Percentiles rank a stretch among this genome's conserved stretches.
phyloP scores from a whole-genome alignment of 805 yeast species.

The Ogataea trehalophila region DNA sequence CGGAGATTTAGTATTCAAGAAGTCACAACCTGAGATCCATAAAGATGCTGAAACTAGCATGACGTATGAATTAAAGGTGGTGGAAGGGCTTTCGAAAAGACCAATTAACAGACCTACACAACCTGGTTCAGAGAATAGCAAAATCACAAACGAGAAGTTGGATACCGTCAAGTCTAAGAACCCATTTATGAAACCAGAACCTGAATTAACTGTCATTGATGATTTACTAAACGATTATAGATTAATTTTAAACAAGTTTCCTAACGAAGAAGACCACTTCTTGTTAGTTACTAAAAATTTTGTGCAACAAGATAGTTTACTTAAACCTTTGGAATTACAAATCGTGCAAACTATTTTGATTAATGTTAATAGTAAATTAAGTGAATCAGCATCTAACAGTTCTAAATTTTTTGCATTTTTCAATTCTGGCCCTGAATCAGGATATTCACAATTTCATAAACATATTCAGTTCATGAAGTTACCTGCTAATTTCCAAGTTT shows the following conservation, averaged over 20 bases:
- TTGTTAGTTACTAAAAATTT: conserved; percentile 73
- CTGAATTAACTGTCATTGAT: conserved; percentile 57
- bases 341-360: conserved; percentile 53
- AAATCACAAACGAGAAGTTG: conserved; percentile 32
- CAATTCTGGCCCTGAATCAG: conserved; percentile 84
- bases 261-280: conserved; percentile 75
- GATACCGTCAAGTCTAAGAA: conserved; percentile 37
- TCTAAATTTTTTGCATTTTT: conserved; percentile 72
- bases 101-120: conserved; percentile 33
- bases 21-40: conserved; percentile 17
- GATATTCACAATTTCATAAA: conserved; percentile 93
- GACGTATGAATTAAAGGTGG: conserved; percentile 30
- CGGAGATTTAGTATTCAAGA: conserved; percentile 23
- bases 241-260: conserved; percentile 80
- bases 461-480: conserved; percentile 82
- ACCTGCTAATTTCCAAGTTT: conserved; percentile 55
- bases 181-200: conserved; percentile 82
- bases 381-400: conserved; percentile 27
- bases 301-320: conserved; percentile 65
- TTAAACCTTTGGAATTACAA: conserved; percentile 64
- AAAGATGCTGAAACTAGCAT: conserved; percentile 20
- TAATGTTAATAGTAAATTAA: conserved; percentile 36
- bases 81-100: conserved; percentile 29
- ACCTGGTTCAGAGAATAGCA: conserved; percentile 28
- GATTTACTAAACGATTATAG: conserved; percentile 50